phyloP scores from a whole-genome alignment of 495 filamentous ascomycete genomes.

The Amorphotheca resinae region DNA sequence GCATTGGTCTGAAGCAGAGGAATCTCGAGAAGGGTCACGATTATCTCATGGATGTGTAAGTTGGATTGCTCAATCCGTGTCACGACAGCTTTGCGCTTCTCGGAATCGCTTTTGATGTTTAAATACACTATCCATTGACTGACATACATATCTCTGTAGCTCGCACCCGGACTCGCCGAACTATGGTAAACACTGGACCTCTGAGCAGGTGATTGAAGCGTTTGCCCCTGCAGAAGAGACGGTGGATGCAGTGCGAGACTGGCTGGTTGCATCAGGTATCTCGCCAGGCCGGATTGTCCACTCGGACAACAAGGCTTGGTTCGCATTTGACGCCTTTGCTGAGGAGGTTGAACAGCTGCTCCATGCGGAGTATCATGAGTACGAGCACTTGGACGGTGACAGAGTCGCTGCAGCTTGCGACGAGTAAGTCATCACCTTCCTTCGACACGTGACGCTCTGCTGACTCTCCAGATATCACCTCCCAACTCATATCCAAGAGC shows the following conservation, averaged over 20 bases:
- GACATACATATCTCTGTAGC: conserved; percentile 2
- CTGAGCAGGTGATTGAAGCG: conserved; percentile 29
- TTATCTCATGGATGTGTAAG: conserved; percentile 34
- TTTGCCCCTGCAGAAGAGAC: conserved; percentile 32
- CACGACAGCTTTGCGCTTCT: not conserved
- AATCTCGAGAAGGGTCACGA: conserved; percentile 39
- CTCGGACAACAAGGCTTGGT: conserved; percentile 34
- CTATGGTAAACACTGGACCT: conserved; percentile 37
- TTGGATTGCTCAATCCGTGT: not conserved
- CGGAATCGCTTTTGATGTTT: too few species aligned
- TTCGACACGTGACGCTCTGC: too few species aligned
- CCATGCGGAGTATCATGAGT: conserved; percentile 44
- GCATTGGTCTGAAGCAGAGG: conserved; percentile 40
- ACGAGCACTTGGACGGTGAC: conserved; percentile 35
- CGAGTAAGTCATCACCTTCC: too few species aligned
- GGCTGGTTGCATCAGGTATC: conserved; percentile 39
- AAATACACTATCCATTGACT: too few species aligned
- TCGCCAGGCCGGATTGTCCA: conserved; percentile 31
- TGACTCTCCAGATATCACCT: conserved; percentile 2
- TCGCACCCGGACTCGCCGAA: conserved; percentile 27
- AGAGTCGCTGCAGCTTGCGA: conserved; percentile 24
- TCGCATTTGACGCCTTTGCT: conserved; percentile 39
- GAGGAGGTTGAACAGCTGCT: conserved; percentile 44
- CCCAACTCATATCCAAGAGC: conserved; percentile 5
- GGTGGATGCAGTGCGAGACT: conserved; percentile 29